These are phyloP conservation scores for Monascus ruber DNA, from an alignment of 2,329 filamentous ascomycete genomes.

Conservation along the genomic window DNA sequence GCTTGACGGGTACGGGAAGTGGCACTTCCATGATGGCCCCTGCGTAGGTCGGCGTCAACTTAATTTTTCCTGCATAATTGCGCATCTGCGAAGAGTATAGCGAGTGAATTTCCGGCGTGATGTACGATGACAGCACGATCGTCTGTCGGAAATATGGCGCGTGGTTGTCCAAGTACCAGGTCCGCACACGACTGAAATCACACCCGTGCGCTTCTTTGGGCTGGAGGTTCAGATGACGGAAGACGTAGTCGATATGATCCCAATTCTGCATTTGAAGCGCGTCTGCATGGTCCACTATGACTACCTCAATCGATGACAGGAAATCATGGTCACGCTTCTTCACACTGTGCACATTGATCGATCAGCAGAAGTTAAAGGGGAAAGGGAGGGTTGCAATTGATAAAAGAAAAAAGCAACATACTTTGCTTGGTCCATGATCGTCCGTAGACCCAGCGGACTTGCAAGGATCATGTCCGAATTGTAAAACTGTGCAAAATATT, in stretches of 20 bases:
- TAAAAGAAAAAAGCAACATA: slow-evolving; percentile 24
- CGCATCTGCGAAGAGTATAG: slow-evolving; percentile 64
- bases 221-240: slow-evolving; percentile 81
- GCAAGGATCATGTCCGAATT: slow-evolving; percentile 91
- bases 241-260: slow-evolving; percentile 89
- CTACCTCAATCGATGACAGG: slow-evolving; percentile 82
- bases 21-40: slow-evolving; percentile 64
- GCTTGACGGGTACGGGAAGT: slow-evolving; percentile 53
- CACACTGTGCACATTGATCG: slow-evolving; percentile 36
- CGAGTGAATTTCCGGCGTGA: slow-evolving; percentile 78
- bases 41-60: slow-evolving; percentile 57
- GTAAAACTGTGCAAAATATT: slow-evolving; percentile 92
- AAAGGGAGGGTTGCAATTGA: slow-evolving; percentile 5
- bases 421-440: slow-evolving; percentile 73
- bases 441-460: slow-evolving; percentile 77
- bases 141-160: slow-evolving; percentile 76
- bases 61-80: slow-evolving; percentile 70
- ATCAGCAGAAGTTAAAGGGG: slow-evolving; percentile 14
- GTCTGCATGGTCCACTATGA: slow-evolving; percentile 84
- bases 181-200: slow-evolving; percentile 81
- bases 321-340: slow-evolving; percentile 76
- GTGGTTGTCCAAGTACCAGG: slow-evolving; percentile 86
- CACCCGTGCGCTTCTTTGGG: slow-evolving; percentile 83
- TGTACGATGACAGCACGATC: slow-evolving; percentile 66
- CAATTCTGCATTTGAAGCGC: slow-evolving; percentile 96